A percentile compares a stretch with the other conserved stretches of the same genome.
Evolutionary conservation across 495 filamentous ascomycete genomes (phyloP).

Genomic region (Pyrenula aspistea): DNA sequence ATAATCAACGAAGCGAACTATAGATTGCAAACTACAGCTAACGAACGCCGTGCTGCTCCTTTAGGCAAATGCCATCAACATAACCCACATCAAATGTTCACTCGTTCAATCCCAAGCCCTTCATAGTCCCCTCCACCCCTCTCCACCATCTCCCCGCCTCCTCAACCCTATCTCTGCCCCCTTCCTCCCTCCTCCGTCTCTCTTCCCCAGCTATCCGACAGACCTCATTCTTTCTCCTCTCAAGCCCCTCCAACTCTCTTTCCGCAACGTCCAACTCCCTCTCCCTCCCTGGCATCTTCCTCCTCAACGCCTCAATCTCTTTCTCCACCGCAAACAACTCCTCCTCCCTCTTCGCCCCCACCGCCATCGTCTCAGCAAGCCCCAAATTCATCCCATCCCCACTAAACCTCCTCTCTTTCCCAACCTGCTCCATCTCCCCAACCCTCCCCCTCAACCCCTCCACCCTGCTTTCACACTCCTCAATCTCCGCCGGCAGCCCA

Average conservation of each 20-base stretch:
- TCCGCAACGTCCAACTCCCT: constrained; percentile 61
- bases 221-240: constrained; percentile 55
- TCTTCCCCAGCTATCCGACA: constrained; percentile 68
- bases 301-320: neutral
- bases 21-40: too few relatives aligned
- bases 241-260: constrained; percentile 58
- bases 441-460: neutral
- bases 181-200: constrained; percentile 60
- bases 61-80: too few relatives aligned
- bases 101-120: constrained; percentile 47
- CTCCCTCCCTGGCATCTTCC: constrained; percentile 50
- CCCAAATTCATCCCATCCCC: neutral
- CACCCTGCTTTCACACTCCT: neutral
- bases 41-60: too few relatives aligned
- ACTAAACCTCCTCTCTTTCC: neutral
- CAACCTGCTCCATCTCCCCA: neutral
- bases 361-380: neutral
- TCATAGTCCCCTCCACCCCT: constrained; percentile 55
- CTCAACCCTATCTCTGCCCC: constrained; percentile 68
- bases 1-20: too few relatives aligned
- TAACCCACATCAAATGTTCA: too few relatives aligned
- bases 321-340: neutral
- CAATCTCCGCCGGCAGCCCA: neutral
- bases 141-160: constrained; percentile 74
- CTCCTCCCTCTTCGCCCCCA: constrained; percentile 11